phyloP scores from a whole-genome alignment of 169 alveolate genomes.

The Toxoplasma gondii region DNA sequence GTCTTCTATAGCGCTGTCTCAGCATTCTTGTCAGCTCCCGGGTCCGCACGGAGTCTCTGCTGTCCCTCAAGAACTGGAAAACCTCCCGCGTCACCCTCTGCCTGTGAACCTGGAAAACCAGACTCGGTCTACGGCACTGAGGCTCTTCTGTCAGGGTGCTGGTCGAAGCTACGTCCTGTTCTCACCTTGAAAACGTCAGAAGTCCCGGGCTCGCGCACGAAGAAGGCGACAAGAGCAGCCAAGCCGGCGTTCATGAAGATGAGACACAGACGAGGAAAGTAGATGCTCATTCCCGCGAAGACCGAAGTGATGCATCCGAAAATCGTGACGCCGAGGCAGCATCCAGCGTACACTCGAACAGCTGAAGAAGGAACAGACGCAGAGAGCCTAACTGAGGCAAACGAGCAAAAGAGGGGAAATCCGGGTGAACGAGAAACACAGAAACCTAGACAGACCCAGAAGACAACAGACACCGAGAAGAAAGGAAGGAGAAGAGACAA shows the following conservation, averaged over 20 bases:
- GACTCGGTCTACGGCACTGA: too few species aligned
- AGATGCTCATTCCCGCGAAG: background rate
- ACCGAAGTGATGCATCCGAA: background rate
- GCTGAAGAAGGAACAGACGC: background rate
- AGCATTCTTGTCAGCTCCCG: background rate
- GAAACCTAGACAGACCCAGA: too few species aligned
- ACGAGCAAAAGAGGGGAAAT: too few species aligned
- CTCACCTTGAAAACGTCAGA: background rate
- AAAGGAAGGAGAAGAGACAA: too few species aligned
- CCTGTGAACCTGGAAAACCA: too few species aligned
- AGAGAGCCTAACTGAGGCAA: background rate
- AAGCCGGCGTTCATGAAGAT: background rate
- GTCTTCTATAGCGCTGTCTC: background rate
- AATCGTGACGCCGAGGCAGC: background rate
- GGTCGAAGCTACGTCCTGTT: background rate
- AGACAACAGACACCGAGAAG: too few species aligned
- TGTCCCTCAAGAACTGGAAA: too few species aligned
- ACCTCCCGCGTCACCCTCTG: too few species aligned
- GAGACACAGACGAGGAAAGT: background rate
- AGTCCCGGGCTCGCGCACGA: background rate
- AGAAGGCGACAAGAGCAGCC: background rate
- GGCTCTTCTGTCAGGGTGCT: too few species aligned
- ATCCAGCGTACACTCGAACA: background rate
- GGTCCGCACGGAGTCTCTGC: too few species aligned
- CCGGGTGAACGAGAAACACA: too few species aligned